A percentile compares a stretch with the other conserved stretches of the same genome.
Conservation (phyloP, 2,329 filamentous ascomycete species). For the Lithohypha guttulata region DNA sequence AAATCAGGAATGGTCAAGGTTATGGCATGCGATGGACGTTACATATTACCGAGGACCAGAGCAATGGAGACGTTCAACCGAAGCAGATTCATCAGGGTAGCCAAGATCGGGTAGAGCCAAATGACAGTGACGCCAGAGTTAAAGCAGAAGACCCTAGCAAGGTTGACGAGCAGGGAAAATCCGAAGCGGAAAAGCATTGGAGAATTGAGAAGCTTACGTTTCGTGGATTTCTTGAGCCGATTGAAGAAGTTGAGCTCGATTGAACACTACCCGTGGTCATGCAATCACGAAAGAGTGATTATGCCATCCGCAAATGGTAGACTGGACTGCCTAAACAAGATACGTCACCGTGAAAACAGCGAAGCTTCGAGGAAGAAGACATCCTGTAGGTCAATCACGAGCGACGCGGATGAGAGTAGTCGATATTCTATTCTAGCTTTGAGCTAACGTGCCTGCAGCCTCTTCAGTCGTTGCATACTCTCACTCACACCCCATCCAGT, state of each 20-base stretch:
- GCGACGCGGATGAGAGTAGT: too few relatives aligned
- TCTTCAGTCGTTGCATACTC: slow-evolving; percentile 26
- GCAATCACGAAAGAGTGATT: too few relatives aligned
- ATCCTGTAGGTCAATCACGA: background rate
- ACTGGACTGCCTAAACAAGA: background rate
- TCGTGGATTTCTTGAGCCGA: slow-evolving; percentile 20
- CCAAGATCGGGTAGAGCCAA: too few relatives aligned
- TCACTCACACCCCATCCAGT: slow-evolving; percentile 60
- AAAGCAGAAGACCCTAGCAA: too few relatives aligned
- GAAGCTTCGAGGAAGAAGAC: background rate
- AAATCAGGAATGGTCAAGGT: slow-evolving; percentile 18
- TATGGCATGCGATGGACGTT: slow-evolving; percentile 22
- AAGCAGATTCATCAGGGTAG: too few relatives aligned
- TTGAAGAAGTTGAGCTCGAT: too few relatives aligned
- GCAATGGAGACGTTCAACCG: slow-evolving; percentile 12
- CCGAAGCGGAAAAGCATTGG: slow-evolving; percentile 14
- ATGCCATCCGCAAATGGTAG: too few relatives aligned
- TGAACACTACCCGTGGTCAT: too few relatives aligned
- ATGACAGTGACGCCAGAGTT: too few relatives aligned
- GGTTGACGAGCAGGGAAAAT: background rate
- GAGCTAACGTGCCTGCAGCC: background rate
- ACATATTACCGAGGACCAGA: slow-evolving; percentile 13
- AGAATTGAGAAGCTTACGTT: slow-evolving; percentile 14
- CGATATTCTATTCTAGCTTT: background rate
- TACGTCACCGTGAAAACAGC: too few relatives aligned